Base-by-base conservation (phyloP, 108 stramenopile genomes). In the Nitzschia sp. region DNA sequence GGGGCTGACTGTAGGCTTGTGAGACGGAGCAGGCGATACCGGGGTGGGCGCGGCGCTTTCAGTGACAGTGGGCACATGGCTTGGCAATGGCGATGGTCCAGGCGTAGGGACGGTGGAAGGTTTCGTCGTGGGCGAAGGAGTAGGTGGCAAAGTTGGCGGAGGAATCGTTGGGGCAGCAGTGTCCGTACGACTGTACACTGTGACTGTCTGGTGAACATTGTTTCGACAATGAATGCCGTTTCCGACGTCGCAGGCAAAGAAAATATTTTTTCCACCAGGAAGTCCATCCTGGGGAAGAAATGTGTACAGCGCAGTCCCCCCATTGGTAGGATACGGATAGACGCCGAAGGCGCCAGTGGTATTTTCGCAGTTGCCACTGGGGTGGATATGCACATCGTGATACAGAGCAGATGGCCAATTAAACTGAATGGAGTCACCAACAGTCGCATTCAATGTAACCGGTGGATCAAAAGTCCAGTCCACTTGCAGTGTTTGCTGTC, bases 371-470 rank as follows among this genome's bases (percentile, higher is more conserved):
- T 51, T 47, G n/a, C 63, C 63, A 31, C 55, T 57, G 1, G 71
- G 71, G 36, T 72, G 53, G 26, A 72, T 72, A 35, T 28, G 58
- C 17, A 72, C 42, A 58, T 72, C 63, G 54, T 72, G 71, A 3
- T 31, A 33, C 5, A 62, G 55, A 3, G 23, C 8, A n/a, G n/a
- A n/a, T n/a, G n/a, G n/a, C 71, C 71, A 72, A 3, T 36, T 25
- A 36, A 72, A 72, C 17, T 49, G 51, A 21, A 72, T 33, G 2
- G 71, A 57, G 28, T 72, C 71, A 2, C 60, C 66, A 31, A 59
- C 65, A 11, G 27, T 74, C 0, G 57, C 73, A 15, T 54, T 54
- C 62, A 68, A 38, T 11, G 51, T 1, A 1, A 8, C 21, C 36
- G 24, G 28, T 42, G 5, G 36, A 11, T 15, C 19, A 26, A 45